Evolutionary conservation across 2,329 filamentous ascomycete species (phyloP), one percentile per base, ranked within the genome.

Genomic region (Verticillium alfalfae): DNA sequence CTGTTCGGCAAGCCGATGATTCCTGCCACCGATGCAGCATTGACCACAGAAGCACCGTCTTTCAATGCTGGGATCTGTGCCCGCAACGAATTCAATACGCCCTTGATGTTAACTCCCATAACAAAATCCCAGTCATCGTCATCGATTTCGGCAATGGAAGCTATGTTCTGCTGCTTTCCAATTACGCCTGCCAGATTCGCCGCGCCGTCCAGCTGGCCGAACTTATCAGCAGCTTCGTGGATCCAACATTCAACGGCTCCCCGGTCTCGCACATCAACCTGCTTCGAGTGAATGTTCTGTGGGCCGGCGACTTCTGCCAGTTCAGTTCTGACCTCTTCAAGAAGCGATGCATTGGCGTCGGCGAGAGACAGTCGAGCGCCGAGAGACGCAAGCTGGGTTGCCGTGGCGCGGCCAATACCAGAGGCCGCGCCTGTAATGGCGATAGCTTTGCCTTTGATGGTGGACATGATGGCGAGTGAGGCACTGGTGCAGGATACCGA

Each of bases 1-100:
- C 68, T 65, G 6, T 69, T 67, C 0, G 67, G 66, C 2, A 69
- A 66, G 0, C 76, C 78, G 8, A 67, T 67, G 2, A 79, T 60
- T 0, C 80, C 81, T 10, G 76, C 75, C 12, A 73, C 70, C 62
- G 75, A 78, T 7, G 75, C 67, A 13, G 77, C 75, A 66, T 79
- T 82, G 57, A 83, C 80, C 57, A 83, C 78, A 65, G 76, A 78
- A 0, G 75, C 79, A 13, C 71, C 66, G 8, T 72, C 68, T 34
- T 65, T 67, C 60, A 84, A 78, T 1, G 71, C 70, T 15, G 70
- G 72, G 12, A 85, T 62, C 66, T 85, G 68, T n/a, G 79, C 78
- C 16, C 80, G 71, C 62, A 86, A 63, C 62, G 80, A 83, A 58
- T 82, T 78, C 70, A 84, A 80, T 34, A 80, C 70, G 5, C 83